These are phyloP conservation scores for Pythium grandisporangium DNA, from an alignment of 352 stramenopile genomes.

Conservation along the genomic window DNA sequence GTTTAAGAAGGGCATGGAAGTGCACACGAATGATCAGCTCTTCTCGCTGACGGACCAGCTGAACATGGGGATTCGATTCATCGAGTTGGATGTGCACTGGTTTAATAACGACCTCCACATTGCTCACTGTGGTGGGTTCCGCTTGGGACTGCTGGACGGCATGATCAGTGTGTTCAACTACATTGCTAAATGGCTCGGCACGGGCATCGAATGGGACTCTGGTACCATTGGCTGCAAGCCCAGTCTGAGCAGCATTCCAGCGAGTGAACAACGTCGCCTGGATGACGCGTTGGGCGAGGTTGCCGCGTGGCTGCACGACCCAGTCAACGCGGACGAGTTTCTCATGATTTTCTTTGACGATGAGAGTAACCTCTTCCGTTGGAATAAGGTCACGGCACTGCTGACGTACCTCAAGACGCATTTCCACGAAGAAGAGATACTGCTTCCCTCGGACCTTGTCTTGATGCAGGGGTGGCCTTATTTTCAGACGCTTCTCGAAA, in stretches of 20 bases:
- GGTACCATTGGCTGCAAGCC: constrained; percentile 63
- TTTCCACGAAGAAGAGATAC: constrained; percentile 53
- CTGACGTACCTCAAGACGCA: constrained; percentile 53
- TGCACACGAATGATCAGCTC: constrained; percentile 62
- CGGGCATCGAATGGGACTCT: constrained; percentile 58
- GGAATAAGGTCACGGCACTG: constrained; percentile 69
- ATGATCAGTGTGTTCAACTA: constrained; percentile 62
- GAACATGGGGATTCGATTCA: constrained; percentile 49
- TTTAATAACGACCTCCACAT: constrained; percentile 57
- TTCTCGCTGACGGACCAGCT: constrained; percentile 64
- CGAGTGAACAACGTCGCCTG: constrained; percentile 39
- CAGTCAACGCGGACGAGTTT: constrained; percentile 53
- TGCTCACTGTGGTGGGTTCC: constrained; percentile 57
- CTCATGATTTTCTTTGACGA: constrained; percentile 84
- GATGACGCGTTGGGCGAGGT: constrained; percentile 37
- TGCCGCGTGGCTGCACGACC: constrained; percentile 39
- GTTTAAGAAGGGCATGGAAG: constrained; percentile 36
- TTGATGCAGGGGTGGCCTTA: constrained; percentile 40
- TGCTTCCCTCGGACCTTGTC: constrained; percentile 50
- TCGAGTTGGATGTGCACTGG: constrained; percentile 66
- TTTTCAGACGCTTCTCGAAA: constrained; percentile 47
- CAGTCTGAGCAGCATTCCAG: constrained; percentile 56
- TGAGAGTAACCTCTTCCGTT: constrained; percentile 56
- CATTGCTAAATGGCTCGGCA: constrained; percentile 40
- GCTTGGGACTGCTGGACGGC: constrained; percentile 39